Evolutionary conservation across 2,329 filamentous ascomycete genomes (phyloP).

Genomic region (Fusarium ramigenum): DNA sequence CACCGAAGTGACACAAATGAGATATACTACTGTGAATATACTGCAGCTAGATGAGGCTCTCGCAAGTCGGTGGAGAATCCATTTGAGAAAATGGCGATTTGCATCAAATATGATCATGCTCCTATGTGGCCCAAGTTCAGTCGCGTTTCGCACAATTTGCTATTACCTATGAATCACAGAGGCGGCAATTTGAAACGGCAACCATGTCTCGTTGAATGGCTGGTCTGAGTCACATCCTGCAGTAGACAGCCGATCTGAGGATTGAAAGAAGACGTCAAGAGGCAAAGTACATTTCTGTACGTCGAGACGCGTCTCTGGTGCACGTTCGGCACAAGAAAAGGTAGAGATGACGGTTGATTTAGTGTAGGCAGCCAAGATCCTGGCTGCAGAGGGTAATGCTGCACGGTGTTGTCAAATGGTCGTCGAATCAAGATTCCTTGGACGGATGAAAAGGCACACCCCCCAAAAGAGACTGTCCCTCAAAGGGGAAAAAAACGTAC

Average conservation of each 20-base stretch:
- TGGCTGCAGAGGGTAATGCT: constrained; percentile 32
- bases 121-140: not conserved
- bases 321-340: constrained; percentile 6
- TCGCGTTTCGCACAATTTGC: constrained; percentile 1
- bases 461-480: constrained; percentile 31
- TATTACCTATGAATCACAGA: constrained; percentile 4
- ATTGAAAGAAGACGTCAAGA: constrained; percentile 16
- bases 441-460: constrained; percentile 31
- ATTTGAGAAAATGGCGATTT: not conserved
- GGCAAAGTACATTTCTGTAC: constrained; percentile 2
- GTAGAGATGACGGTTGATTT: not conserved
- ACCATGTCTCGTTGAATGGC: constrained; percentile 30
- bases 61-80: not conserved
- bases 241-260: constrained; percentile 28
- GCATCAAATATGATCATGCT: not conserved
- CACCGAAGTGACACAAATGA: not conserved
- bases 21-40: constrained; percentile 1
- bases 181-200: constrained; percentile 30
- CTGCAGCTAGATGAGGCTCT: constrained; percentile 17
- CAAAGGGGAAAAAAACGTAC: not conserved
- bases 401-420: constrained; percentile 36
- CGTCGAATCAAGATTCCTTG: constrained; percentile 44
- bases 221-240: constrained; percentile 20
- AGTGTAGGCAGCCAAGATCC: constrained; percentile 8
- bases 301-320: not conserved